A percentile compares a stretch with the other conserved stretches of the same genome.
phyloP scores from a whole-genome alignment of 345 rosid species.

The Physaria fendleri region DNA sequence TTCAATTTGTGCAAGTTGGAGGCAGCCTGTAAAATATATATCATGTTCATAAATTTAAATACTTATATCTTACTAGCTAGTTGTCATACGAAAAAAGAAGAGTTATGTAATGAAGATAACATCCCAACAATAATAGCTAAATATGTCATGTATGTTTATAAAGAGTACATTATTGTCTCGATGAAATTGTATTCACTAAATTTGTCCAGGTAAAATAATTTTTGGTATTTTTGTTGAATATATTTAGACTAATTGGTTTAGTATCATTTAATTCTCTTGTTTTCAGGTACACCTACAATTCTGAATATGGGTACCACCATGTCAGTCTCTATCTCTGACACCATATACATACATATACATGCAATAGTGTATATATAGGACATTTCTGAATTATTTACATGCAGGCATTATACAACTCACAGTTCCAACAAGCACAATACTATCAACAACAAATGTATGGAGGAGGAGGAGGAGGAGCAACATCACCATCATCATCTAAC shows the following conservation, averaged over 20 bases:
- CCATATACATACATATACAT: neutral
- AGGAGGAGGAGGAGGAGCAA: slow-evolving; percentile 22
- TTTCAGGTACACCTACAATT: slow-evolving; percentile 64
- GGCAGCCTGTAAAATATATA: slow-evolving; percentile 38
- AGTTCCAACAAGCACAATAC: slow-evolving; percentile 56
- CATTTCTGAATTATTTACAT: slow-evolving; percentile 7
- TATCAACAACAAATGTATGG: slow-evolving; percentile 68
- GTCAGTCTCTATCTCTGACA: slow-evolving; percentile 33
- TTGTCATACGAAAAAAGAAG: slow-evolving; percentile 13
- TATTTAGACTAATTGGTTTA: slow-evolving; percentile 17
- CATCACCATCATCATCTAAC: slow-evolving; percentile 32
- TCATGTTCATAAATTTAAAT: slow-evolving; percentile 4
- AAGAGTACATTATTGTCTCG: neutral
- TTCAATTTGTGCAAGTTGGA: slow-evolving; percentile 30
- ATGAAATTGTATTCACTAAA: slow-evolving; percentile 14
- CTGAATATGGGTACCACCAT: slow-evolving; percentile 77
- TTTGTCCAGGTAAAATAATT: neutral
- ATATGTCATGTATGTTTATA: neutral
- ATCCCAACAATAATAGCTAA: slow-evolving; percentile 6
- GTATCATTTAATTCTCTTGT: slow-evolving; percentile 22
- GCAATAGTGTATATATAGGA: neutral
- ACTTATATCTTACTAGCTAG: slow-evolving; percentile 5
- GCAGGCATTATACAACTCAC: slow-evolving; percentile 66
- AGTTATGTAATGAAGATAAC: neutral
- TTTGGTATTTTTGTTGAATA: slow-evolving; percentile 9